Evolutionary conservation across 2,329 filamentous ascomycete species (phyloP), one percentile per base, ranked within the genome.

Genomic region (Fusarium subglutinans): DNA sequence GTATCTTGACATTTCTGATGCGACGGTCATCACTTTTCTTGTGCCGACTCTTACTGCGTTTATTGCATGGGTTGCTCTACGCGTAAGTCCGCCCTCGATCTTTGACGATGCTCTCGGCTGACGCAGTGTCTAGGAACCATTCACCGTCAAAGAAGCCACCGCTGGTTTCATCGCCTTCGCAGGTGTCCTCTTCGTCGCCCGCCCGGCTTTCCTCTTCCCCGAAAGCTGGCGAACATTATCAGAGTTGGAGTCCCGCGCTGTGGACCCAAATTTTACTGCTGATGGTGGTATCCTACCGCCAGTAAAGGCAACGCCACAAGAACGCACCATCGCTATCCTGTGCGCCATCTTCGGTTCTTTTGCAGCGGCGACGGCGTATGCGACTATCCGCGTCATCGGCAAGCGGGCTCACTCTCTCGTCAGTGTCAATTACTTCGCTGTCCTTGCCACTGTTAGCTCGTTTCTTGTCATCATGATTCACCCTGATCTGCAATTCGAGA

Each of bases 1-100:
- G 30, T 95, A 94, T 72, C 87, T 96, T 2, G 91, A 93, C 5
- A 86, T 96, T 4, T 90, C 93, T 4, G 94, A 96, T 79, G 92
- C 93, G 3, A 94, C 92, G 0, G 93, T 95, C 30, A 91, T 96
- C 40, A 94, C 92, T 12, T 96, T 96, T 80, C 86, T 96, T 7
- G 88, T 92, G 0, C 94, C 94, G 0, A 91, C 91, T 13, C 85
- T 94, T 15, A 90, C 92, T 13, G 92, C 83, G 3, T 81, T 84
- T 87, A 81, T 95, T 87, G 88, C 91, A 86, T 75, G 94, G 90
- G 80, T 94, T 20, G 80, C 78, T 30, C 63, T 81, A 1, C 55
- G 62, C 3, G 79, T 80, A 67, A 28, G 76, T 63, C 2, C 14
- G 18, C 0, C 8, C 15, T 13, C 6, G 10, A 18, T 9, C 10